A percentile compares a stretch with the other conserved stretches of the same genome.
phyloP scores from a whole-genome alignment of 1,284 basidiomycete species.

The Austroboletus niveus region DNA sequence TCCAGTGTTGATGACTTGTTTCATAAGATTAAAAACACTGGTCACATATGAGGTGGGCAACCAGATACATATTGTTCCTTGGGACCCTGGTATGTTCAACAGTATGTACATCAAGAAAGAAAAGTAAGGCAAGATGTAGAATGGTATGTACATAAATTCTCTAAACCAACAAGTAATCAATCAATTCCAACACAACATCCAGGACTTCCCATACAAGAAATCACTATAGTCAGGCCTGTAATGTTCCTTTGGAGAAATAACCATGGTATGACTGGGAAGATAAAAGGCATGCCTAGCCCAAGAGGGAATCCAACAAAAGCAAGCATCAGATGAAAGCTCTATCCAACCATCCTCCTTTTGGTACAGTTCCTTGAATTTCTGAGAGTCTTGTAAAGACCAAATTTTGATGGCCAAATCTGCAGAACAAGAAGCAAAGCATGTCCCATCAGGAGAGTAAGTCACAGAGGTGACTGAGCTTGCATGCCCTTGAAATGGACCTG shows the following conservation, averaged over 20 bases:
- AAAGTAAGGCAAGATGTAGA: too few species aligned
- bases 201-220: slow-evolving; percentile 18
- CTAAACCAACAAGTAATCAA: not conserved
- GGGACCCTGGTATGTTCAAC: too few species aligned
- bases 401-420: slow-evolving; percentile 12
- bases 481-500: slow-evolving; percentile 18
- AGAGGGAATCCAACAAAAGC: slow-evolving; percentile 19
- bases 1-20: too few species aligned
- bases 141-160: too few species aligned
- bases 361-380: slow-evolving; percentile 3
- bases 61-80: too few species aligned
- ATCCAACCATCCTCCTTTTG: slow-evolving; percentile 20
- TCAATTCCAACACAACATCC: slow-evolving; percentile 24
- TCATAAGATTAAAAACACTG: too few species aligned
- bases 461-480: slow-evolving; percentile 6
- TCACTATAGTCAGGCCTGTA: slow-evolving; percentile 15
- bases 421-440: slow-evolving; percentile 15
- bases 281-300: slow-evolving; percentile 17
- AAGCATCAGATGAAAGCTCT: slow-evolving; percentile 2
- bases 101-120: too few species aligned
- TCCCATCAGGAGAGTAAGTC: slow-evolving; percentile 18
- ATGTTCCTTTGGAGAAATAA: slow-evolving; percentile 4
- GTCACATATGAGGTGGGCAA: too few species aligned
- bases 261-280: slow-evolving; percentile 16
- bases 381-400: slow-evolving; percentile 3